Percentiles rank a stretch among this genome's conserved stretches.
Conservation (phyloP, 805 yeast species). For the Saccharomyces mikatae region DNA sequence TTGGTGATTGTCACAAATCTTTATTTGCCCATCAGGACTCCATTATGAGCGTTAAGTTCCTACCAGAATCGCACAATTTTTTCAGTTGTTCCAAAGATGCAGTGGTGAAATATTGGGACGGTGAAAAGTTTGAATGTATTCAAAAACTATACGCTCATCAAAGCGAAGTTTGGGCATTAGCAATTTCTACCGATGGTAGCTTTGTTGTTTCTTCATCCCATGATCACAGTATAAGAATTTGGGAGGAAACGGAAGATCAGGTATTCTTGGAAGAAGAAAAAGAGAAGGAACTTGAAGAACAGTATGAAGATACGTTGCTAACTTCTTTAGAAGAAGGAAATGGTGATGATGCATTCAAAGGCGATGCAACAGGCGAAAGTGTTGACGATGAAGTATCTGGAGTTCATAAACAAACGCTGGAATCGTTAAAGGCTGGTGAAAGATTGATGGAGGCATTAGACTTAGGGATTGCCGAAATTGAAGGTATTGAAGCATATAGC, state of each 20-base stretch:
- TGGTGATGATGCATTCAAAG: slow-evolving; percentile 35
- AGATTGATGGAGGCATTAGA: slow-evolving; percentile 87
- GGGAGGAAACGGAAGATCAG: slow-evolving; percentile 90
- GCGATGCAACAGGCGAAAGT: slow-evolving; percentile 32
- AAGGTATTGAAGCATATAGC: slow-evolving; percentile 44
- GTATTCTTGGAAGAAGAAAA: slow-evolving; percentile 96
- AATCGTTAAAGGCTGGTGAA: slow-evolving; percentile 91
- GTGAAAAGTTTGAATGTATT: slow-evolving; percentile 89
- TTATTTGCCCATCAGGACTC: slow-evolving; percentile 96
- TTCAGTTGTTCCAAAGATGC: slow-evolving; percentile 88
- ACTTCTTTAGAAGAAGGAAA: slow-evolving; percentile 57
- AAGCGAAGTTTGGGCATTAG: slow-evolving; percentile 87
- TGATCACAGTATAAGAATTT: slow-evolving; percentile 86
- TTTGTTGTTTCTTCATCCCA: slow-evolving; percentile 79
- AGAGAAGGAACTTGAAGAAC: slow-evolving; percentile 90
- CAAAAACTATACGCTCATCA: slow-evolving; percentile 84
- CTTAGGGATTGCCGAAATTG: slow-evolving; percentile 64
- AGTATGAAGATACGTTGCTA: slow-evolving; percentile 73
- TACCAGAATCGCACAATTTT: slow-evolving; percentile 81
- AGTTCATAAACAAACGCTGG: slow-evolving; percentile 78
- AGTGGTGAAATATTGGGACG: slow-evolving; percentile 93
- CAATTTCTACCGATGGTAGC: slow-evolving; percentile 64
- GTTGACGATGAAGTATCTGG: slow-evolving; percentile 50
- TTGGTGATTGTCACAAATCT: slow-evolving; percentile 97
- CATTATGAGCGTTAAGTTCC: slow-evolving; percentile 77